Evolutionary conservation across 129 eudicot species (phyloP).

Genomic region (Lactuca saligna): DNA sequence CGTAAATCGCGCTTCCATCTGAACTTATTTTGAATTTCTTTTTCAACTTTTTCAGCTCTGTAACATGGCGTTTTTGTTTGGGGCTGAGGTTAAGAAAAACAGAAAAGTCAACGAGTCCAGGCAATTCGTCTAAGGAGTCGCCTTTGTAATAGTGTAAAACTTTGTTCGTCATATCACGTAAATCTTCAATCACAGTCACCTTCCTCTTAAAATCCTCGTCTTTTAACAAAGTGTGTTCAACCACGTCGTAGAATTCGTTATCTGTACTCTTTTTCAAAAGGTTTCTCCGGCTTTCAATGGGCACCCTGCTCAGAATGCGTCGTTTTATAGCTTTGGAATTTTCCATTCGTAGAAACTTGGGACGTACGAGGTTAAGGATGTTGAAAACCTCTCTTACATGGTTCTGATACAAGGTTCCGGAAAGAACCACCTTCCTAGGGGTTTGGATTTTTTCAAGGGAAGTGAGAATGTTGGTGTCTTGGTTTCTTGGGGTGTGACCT

Average conservation of each 20-base stretch:
- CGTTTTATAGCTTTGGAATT: slow-evolving; percentile 49
- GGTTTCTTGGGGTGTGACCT: slow-evolving; percentile 89
- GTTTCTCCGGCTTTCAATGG: slow-evolving; percentile 33
- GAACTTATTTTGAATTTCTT: slow-evolving; percentile 53
- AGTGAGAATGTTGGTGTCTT: slow-evolving; percentile 65
- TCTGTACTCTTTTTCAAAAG: slow-evolving; percentile 41
- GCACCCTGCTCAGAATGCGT: slow-evolving; percentile 68
- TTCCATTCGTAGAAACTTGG: slow-evolving; percentile 65
- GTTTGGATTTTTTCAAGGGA: slow-evolving; percentile 70
- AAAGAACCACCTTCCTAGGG: slow-evolving; percentile 78
- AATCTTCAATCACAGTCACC: slow-evolving; percentile 60
- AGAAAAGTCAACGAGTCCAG: slow-evolving; percentile 77
- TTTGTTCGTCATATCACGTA: slow-evolving; percentile 70
- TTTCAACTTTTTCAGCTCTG: slow-evolving; percentile 38
- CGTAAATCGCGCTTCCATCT: slow-evolving; percentile 67
- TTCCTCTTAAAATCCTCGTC: slow-evolving; percentile 59
- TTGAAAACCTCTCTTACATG: slow-evolving; percentile 82
- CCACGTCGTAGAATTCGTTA: slow-evolving; percentile 62
- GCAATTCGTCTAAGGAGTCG: slow-evolving; percentile 78
- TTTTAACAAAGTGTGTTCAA: slow-evolving; percentile 60
- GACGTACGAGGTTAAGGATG: slow-evolving; percentile 75
- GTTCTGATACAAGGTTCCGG: slow-evolving; percentile 87
- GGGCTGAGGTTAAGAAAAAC: slow-evolving; percentile 63
- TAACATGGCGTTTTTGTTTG: slow-evolving; percentile 46
- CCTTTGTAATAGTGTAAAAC: slow-evolving; percentile 90